A percentile compares a stretch with the other conserved stretches of the same genome.
These are phyloP conservation scores for Gastroboletus turbinatus DNA, from an alignment of 1,284 basidiomycete genomes.

Conservation along the genomic window DNA sequence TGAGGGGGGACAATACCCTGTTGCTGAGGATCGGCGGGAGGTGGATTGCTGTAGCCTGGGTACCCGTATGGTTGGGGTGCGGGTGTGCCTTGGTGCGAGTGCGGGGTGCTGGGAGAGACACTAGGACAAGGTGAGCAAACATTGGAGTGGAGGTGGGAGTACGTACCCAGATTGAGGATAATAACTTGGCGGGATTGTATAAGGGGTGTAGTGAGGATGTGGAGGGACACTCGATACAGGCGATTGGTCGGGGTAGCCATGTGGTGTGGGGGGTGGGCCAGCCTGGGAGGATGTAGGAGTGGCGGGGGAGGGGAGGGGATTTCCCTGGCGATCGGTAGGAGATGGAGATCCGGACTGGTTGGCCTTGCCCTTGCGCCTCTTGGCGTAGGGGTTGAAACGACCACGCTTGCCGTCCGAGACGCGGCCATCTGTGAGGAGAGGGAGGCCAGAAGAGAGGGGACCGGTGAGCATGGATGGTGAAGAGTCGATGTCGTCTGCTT, in stretches of 20 bases:
- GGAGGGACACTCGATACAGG: constrained; percentile 22
- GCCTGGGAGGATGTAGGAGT: constrained; percentile 30
- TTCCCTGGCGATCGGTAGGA: constrained; percentile 30
- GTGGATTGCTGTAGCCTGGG: constrained; percentile 22
- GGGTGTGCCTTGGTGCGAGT: constrained; percentile 23
- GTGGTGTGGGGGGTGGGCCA: constrained; percentile 23
- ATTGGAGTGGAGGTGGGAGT: background rate
- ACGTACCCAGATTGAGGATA: constrained; percentile 29
- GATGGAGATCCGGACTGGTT: constrained; percentile 29
- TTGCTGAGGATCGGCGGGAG: constrained; percentile 28
- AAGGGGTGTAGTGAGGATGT: constrained; percentile 30
- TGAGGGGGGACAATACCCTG: constrained; percentile 21
- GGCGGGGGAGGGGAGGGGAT: constrained; percentile 31
- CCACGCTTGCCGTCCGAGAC: constrained; percentile 46
- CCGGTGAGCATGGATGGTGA: constrained; percentile 49
- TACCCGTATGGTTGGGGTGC: constrained; percentile 29
- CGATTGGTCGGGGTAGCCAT: constrained; percentile 27
- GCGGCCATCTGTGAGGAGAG: constrained; percentile 51
- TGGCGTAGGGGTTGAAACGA: constrained; percentile 55
- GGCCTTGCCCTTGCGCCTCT: constrained; percentile 37
- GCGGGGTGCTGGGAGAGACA: constrained; percentile 22
- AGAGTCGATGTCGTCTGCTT: constrained; percentile 64
- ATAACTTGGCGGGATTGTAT: constrained; percentile 25
- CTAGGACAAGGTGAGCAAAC: constrained; percentile 18
- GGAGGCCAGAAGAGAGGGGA: constrained; percentile 50